These are phyloP conservation scores for Phlegmacium glaucopus DNA, from an alignment of 768 basidiomycete genomes.

Conservation along the genomic window DNA sequence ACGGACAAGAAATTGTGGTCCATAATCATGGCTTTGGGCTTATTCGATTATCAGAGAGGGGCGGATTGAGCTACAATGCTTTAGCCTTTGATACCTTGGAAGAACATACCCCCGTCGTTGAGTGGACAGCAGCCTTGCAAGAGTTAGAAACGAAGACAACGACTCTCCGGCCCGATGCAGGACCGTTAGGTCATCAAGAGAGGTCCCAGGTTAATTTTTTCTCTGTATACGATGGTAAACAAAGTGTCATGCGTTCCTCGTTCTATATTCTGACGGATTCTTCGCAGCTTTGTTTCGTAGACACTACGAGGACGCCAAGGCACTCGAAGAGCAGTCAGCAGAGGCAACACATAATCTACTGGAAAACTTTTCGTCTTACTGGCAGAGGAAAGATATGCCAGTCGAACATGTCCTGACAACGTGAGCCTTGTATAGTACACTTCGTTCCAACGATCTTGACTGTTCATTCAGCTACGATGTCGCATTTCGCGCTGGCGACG, in stretches of 20 bases:
- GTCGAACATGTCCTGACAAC: constrained; percentile 57
- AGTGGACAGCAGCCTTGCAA: constrained; percentile 39
- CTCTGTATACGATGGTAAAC: constrained; percentile 54
- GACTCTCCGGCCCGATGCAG: constrained; percentile 32
- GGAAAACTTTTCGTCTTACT: constrained; percentile 52
- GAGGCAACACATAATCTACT: constrained; percentile 44
- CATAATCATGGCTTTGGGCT: constrained; percentile 28
- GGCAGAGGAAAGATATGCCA: constrained; percentile 47
- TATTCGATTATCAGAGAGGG: constrained; percentile 46
- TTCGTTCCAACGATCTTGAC: background rate
- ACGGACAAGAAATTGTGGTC: constrained; percentile 35
- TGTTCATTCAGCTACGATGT: constrained; percentile 53
- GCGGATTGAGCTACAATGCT: constrained; percentile 42
- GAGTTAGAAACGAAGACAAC: constrained; percentile 27
- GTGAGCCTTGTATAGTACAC: constrained; percentile 32
- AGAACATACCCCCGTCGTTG: constrained; percentile 19
- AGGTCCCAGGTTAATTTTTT: constrained; percentile 46
- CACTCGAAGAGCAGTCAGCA: constrained; percentile 31
- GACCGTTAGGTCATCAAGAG: constrained; percentile 43
- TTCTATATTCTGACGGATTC: constrained; percentile 1
- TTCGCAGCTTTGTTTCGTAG: constrained; percentile 37
- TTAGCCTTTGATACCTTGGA: constrained; percentile 21
- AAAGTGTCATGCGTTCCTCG: background rate
- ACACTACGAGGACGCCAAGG: constrained; percentile 21
- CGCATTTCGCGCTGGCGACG: constrained; percentile 49